Base-by-base conservation (phyloP, 1,284 basidiomycete species). In the Peniophora sp. region DNA sequence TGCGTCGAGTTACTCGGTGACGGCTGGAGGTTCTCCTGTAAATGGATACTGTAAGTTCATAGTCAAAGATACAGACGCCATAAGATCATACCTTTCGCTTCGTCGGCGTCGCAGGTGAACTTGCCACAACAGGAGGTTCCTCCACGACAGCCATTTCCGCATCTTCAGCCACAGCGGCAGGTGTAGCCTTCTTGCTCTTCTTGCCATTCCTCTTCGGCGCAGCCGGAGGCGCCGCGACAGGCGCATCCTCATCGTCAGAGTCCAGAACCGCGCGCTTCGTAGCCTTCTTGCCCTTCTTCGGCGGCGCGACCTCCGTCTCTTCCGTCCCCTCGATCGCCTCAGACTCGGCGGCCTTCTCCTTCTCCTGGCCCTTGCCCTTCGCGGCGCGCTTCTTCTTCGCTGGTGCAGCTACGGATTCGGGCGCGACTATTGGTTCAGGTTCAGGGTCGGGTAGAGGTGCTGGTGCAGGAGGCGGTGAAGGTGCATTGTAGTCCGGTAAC, bases 21-120 rank as follows among this genome's bases (percentile, higher is more conserved):
- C 10, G 44, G 50, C 22, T 37, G 42, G 10, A 44, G 27, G 27
- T 54, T 54, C 24, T 53, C 42, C 55, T 52, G 32, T 12, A 32
- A 32, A 11, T 17, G 3, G 17, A 15, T 27, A 3, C 18, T 41
- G 39, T 41, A 9, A 41, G 39, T 41, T 36, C n/a, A n/a, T n/a
- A n/a, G 35, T 11, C 11, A 36, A 36, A 36, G 35, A 36, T n/a
- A 36, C 35, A n/a, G 11, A 36, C 35, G 35, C 2, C 11, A 36
- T 11, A 36, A 36, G 35, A n/a, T n/a, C 27, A 32, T 6, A 32
- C 27, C 27, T 32, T 32, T 12, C 27, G 27, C 27, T 32, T 32
- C 27, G 27, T 32, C 27, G 27, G 27, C 27, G 27, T 32, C 5
- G 6, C 27, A 32, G 27, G 27, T 12, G 12, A 5, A 32, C 27